phyloP scores from a whole-genome alignment of 2,329 filamentous ascomycete species.

The Trichoderma koningiopsis region DNA sequence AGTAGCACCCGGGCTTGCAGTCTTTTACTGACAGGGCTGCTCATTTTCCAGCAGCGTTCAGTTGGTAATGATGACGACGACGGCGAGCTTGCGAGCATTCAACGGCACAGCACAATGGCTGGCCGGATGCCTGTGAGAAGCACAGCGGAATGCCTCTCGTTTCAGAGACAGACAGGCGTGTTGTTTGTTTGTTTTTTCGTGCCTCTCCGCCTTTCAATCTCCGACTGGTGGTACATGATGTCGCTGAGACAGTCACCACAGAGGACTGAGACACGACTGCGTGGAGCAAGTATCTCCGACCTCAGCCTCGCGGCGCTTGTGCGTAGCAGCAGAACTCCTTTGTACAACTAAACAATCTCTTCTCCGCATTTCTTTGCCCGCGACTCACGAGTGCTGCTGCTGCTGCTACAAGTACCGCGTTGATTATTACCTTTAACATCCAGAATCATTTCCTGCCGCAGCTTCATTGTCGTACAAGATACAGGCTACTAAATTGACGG shows the following conservation, averaged over 20 bases:
- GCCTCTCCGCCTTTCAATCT: background rate
- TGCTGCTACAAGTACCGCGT: too few relatives aligned
- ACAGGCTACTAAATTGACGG: background rate
- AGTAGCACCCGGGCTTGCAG: background rate
- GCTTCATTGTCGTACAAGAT: background rate
- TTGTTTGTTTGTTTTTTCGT: slow-evolving; percentile 2
- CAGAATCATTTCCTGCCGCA: background rate
- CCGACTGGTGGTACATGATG: background rate
- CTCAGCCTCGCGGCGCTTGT: background rate
- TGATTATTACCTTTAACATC: background rate
- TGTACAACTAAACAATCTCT: background rate
- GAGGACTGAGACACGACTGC: background rate
- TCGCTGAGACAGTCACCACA: background rate
- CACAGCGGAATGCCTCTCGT: background rate
- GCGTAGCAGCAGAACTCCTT: background rate
- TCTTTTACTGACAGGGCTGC: background rate
- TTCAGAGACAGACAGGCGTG: background rate
- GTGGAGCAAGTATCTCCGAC: background rate
- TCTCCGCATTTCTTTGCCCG: background rate
- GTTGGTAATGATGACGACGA: background rate
- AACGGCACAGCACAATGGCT: background rate
- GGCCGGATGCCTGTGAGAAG: background rate
- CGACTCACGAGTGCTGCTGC: too few relatives aligned
- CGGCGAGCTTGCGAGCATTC: background rate
- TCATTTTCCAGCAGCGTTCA: background rate